phyloP scores from a whole-genome alignment of 805 yeast species.

The Torulaspora quercuum region DNA sequence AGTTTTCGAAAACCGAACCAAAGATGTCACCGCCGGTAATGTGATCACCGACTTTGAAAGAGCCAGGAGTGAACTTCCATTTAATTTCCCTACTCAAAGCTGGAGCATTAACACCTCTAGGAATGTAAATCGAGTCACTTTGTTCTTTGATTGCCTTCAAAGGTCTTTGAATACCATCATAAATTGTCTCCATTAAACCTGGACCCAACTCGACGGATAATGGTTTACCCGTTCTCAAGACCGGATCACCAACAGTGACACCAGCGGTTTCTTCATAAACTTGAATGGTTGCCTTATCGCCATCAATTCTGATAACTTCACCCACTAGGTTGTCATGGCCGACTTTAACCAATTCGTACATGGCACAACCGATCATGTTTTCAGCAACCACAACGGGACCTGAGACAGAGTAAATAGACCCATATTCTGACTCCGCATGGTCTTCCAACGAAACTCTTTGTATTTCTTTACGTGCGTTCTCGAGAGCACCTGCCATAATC shows the following conservation, averaged over 20 bases:
- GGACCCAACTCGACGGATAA: conserved; percentile 98
- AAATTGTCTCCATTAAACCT: conserved; percentile 97
- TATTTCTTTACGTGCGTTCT: conserved; percentile 92
- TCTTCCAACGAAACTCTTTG: conserved; percentile 79
- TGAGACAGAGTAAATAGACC: conserved; percentile 88
- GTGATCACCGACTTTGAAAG: conserved; percentile 84
- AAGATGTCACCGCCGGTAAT: conserved; percentile 97
- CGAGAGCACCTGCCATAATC: conserved; percentile 86
- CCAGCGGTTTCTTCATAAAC: conserved; percentile 99
- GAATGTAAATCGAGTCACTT: conserved; percentile 91
- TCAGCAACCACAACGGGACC: conserved; percentile 98
- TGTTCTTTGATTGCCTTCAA: conserved; percentile 84
- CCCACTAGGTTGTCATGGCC: conserved; percentile 97
- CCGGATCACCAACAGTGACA: conserved; percentile 99
- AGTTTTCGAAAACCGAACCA: conserved; percentile 91
- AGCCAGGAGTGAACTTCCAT: conserved; percentile 83
- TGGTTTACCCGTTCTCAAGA: conserved; percentile 97
- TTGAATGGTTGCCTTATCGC: conserved; percentile 96
- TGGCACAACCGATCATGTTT: conserved; percentile 99
- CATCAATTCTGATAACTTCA: conserved; percentile 95
- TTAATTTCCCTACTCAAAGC: conserved; percentile 78
- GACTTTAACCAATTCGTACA: conserved; percentile 97
- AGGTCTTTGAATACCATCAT: conserved; percentile 99
- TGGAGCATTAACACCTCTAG: conserved; percentile 98
- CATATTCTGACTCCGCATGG: conserved; percentile 73